These are phyloP conservation scores for Coniochaeta pulveracea DNA, from an alignment of 2,329 filamentous ascomycete genomes.

Conservation along the genomic window DNA sequence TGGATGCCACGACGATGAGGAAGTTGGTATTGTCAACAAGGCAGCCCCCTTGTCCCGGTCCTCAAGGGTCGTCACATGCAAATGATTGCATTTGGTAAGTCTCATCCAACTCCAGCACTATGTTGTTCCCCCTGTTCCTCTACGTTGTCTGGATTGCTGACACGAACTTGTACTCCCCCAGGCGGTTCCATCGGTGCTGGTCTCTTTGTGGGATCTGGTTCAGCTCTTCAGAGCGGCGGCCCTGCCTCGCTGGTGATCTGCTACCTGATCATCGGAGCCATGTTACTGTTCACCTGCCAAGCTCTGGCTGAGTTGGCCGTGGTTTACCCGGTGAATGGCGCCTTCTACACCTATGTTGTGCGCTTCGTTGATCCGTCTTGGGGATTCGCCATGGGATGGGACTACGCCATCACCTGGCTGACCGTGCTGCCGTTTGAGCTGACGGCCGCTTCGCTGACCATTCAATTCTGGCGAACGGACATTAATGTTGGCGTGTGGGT, in stretches of 20 bases:
- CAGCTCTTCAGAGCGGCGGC: constrained; percentile 48
- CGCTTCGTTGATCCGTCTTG: constrained; percentile 50
- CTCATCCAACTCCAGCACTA: not conserved
- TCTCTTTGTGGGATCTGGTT: constrained; percentile 59
- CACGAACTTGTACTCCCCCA: constrained; percentile 8
- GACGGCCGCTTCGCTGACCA: constrained; percentile 40
- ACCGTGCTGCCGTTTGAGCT: constrained; percentile 41
- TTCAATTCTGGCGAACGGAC: constrained; percentile 38
- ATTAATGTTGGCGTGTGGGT: constrained; percentile 45
- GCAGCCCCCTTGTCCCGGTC: constrained; percentile 21
- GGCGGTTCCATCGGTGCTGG: constrained; percentile 39
- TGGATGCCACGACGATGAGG: constrained; percentile 19
- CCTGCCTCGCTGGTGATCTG: constrained; percentile 37
- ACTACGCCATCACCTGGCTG: constrained; percentile 38
- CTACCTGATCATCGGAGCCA: constrained; percentile 44
- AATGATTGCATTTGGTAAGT: constrained; percentile 33
- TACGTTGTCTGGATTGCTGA: not conserved
- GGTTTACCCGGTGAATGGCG: constrained; percentile 48
- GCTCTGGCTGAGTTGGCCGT: constrained; percentile 50
- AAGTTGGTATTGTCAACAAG: constrained; percentile 22
- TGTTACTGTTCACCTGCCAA: constrained; percentile 47
- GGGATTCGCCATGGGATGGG: constrained; percentile 42
- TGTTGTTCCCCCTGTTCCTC: not conserved
- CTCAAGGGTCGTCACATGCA: constrained; percentile 29
- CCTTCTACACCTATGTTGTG: constrained; percentile 50